A percentile compares a stretch with the other conserved stretches of the same genome.
Conservation (phyloP, 768 basidiomycete species). For the Favolaschia claudopus region DNA sequence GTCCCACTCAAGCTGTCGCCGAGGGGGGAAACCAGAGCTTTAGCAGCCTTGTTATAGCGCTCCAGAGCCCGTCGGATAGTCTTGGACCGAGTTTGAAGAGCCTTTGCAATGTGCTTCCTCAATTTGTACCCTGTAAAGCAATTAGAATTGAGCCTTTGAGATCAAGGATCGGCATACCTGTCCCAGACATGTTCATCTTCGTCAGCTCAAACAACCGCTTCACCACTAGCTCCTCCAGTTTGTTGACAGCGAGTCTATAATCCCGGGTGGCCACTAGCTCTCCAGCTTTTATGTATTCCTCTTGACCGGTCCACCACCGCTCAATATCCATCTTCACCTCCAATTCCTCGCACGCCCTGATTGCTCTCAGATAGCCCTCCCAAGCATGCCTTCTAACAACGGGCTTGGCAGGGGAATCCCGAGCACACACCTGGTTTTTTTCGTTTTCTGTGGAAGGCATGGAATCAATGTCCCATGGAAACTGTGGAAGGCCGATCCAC, state of each 20-base stretch:
- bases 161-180: neutral
- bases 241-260: conserved; percentile 5
- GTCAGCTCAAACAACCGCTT: conserved; percentile 18
- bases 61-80: conserved; percentile 22
- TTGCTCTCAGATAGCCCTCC: conserved; percentile 15
- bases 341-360: conserved; percentile 2
- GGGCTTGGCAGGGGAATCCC: too few relatives aligned
- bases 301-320: conserved; percentile 18
- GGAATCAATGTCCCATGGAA: too few relatives aligned
- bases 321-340: conserved; percentile 24
- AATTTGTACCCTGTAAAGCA: conserved; percentile 21
- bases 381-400: too few relatives aligned
- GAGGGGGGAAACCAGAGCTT: conserved; percentile 4
- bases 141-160: neutral
- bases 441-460: too few relatives aligned
- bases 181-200: conserved; percentile 7
- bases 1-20: conserved; percentile 16
- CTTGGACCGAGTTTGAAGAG: conserved; percentile 16
- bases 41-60: conserved; percentile 19
- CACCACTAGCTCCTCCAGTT: conserved; percentile 11
- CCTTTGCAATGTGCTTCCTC: conserved; percentile 22
- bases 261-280: neutral
- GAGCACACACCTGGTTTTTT: too few relatives aligned
- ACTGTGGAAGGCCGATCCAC: too few relatives aligned
- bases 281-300: conserved; percentile 11